Percentiles rank a stretch among this genome's conserved stretches.
phyloP scores from a whole-genome alignment of 2,329 filamentous ascomycete species.

The Mycosphaerelloides madeirae region DNA sequence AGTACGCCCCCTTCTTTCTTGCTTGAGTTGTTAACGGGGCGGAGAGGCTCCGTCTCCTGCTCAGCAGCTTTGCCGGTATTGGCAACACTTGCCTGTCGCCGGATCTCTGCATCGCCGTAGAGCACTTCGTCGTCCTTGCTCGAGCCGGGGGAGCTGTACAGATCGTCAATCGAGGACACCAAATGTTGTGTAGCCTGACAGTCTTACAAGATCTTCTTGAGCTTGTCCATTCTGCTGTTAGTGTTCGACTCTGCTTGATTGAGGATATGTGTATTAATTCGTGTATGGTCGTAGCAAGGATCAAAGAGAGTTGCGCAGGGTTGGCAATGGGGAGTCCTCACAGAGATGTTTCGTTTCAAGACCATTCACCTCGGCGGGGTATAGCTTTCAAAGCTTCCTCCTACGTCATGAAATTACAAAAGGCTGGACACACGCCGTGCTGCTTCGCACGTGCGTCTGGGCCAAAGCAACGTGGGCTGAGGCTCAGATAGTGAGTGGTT shows the following conservation, averaged over 20 bases:
- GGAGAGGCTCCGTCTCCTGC: slow-evolving; percentile 8
- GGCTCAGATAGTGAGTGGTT: background rate
- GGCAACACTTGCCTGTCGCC: slow-evolving; percentile 3
- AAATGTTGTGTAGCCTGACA: background rate
- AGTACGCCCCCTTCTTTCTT: slow-evolving; percentile 12
- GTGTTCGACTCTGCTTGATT: background rate
- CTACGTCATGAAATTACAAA: no score
- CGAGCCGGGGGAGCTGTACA: slow-evolving; percentile 25
- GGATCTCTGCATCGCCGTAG: slow-evolving; percentile 25
- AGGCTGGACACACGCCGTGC: no score
- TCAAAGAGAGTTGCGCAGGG: no score
- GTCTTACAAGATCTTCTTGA: slow-evolving; percentile 42
- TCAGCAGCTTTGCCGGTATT: slow-evolving; percentile 3
- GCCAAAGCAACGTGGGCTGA: background rate
- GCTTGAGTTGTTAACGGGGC: slow-evolving; percentile 7
- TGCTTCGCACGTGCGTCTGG: no score
- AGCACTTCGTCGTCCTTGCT: slow-evolving; percentile 36
- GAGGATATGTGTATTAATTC: no score
- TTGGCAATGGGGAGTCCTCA: no score
- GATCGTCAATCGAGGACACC: slow-evolving; percentile 1
- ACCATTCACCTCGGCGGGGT: no score
- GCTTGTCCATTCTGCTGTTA: slow-evolving; percentile 37
- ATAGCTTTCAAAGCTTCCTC: no score
- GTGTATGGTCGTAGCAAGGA: no score
- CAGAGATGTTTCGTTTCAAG: no score